Evolutionary conservation across 2,329 filamentous ascomycete species (phyloP).

Genomic region (Fusarium beomiforme): DNA sequence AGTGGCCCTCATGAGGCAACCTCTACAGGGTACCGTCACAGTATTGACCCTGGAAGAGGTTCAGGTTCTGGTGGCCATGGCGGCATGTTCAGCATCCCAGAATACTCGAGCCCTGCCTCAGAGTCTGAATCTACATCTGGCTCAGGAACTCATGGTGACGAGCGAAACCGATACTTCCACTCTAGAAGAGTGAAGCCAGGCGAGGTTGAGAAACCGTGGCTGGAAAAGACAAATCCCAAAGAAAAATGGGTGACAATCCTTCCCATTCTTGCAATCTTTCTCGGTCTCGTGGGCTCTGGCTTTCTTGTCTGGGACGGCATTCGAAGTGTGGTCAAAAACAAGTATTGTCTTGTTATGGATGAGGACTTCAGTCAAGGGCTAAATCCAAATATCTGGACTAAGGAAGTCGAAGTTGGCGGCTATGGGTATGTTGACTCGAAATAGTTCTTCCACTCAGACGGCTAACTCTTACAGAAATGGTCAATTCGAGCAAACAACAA

Average conservation of each 20-base stretch:
- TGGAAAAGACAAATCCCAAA: constrained; percentile 75
- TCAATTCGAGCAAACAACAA: constrained; percentile 82
- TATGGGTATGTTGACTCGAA: constrained; percentile 69
- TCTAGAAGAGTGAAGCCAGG: constrained; percentile 78
- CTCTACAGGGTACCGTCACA: constrained; percentile 24
- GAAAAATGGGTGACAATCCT: constrained; percentile 91
- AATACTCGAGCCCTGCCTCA: constrained; percentile 30
- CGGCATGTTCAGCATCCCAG: constrained; percentile 36
- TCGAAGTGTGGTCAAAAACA: constrained; percentile 75
- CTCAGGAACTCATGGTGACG: constrained; percentile 48
- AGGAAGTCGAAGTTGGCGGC: constrained; percentile 79
- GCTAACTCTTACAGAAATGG: constrained; percentile 68
- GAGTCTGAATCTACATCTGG: constrained; percentile 59
- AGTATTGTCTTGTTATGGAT: constrained; percentile 74
- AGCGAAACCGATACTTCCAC: constrained; percentile 71
- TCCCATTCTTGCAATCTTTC: constrained; percentile 74
- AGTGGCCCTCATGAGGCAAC: constrained; percentile 7
- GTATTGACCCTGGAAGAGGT: constrained; percentile 12
- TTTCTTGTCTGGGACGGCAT: constrained; percentile 82
- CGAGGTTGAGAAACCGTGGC: constrained; percentile 80
- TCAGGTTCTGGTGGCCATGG: constrained; percentile 22
- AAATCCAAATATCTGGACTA: constrained; percentile 72
- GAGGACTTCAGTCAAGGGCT: constrained; percentile 72
- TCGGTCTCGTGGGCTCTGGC: constrained; percentile 74
- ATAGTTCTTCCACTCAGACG: no score